These are phyloP conservation scores for Aleurites moluccanus DNA, from an alignment of 441 rosid genomes.

Conservation along the genomic window DNA sequence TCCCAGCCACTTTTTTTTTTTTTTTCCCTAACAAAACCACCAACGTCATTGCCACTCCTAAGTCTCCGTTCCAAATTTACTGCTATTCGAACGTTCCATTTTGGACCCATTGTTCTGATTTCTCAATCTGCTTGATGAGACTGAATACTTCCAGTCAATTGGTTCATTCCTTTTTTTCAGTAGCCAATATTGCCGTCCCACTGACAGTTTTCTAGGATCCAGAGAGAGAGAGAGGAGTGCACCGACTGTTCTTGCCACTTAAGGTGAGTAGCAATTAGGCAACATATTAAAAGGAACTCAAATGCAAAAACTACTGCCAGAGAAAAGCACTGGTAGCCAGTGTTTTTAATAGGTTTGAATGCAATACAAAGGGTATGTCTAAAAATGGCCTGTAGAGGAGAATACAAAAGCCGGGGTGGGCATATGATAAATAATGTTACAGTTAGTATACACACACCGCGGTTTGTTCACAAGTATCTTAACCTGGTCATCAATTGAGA, in stretches of 20 bases:
- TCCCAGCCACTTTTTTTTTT: too few relatives aligned
- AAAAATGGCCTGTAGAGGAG: slow-evolving; percentile 17
- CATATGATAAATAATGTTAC: slow-evolving; percentile 30
- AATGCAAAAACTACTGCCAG: slow-evolving; percentile 18
- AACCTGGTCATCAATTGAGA: slow-evolving; percentile 20
- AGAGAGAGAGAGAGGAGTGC: not conserved
- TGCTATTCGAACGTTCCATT: too few relatives aligned
- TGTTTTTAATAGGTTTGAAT: slow-evolving; percentile 12
- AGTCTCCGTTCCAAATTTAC: too few relatives aligned
- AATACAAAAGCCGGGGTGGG: slow-evolving; percentile 21
- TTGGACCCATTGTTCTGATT: too few relatives aligned
- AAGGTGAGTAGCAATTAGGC: not conserved
- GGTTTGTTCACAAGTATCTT: slow-evolving; percentile 23
- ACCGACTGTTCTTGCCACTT: not conserved
- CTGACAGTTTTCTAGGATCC: too few relatives aligned
- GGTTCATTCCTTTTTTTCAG: too few relatives aligned
- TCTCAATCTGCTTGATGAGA: too few relatives aligned
- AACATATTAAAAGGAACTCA: not conserved
- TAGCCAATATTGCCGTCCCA: too few relatives aligned
- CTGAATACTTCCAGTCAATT: too few relatives aligned
- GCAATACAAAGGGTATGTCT: slow-evolving; percentile 24
- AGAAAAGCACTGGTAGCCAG: slow-evolving; percentile 22
- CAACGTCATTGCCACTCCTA: too few relatives aligned
- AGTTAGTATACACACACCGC: slow-evolving; percentile 23
- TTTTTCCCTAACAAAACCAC: too few relatives aligned